Percentiles rank a stretch among this genome's conserved stretches.
These are phyloP conservation scores for Calamus simplicifolius DNA, from an alignment of 176 grass and related monocot species.

Conservation along the genomic window DNA sequence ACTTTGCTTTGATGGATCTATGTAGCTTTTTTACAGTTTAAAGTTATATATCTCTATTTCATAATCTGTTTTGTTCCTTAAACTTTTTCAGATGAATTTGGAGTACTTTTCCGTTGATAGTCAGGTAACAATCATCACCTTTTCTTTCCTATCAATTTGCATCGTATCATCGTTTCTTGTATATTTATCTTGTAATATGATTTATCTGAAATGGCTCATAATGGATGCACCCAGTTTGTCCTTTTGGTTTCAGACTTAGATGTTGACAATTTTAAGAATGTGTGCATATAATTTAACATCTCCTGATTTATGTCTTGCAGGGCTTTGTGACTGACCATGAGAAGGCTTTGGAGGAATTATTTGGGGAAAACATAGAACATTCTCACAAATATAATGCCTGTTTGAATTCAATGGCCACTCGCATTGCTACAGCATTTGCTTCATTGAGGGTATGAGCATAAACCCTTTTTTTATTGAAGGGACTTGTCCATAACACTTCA, in stretches of 20 bases:
- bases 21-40: too few species aligned
- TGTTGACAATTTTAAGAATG: constrained; percentile 2
- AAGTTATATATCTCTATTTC: constrained; percentile 21
- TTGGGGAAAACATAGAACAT: constrained; percentile 63
- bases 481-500: not conserved
- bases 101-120: constrained; percentile 82
- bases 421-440: constrained; percentile 63
- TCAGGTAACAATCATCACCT: constrained; percentile 44
- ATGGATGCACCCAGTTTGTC: not conserved
- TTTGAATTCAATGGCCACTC: constrained; percentile 64
- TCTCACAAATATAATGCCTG: constrained; percentile 82
- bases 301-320: constrained; percentile 27
- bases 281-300: constrained; percentile 4
- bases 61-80: not conserved
- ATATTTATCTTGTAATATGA: too few species aligned
- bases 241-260: constrained; percentile 5
- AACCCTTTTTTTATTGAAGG: not conserved
- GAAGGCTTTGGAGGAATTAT: constrained; percentile 78
- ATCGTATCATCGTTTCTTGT: not conserved
- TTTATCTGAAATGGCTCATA: too few species aligned
- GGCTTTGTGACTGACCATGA: constrained; percentile 84
- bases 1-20: too few species aligned
- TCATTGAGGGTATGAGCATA: constrained; percentile 50
- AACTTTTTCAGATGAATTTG: constrained; percentile 73
- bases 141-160: not conserved